These are phyloP conservation scores for Fistulina hepatica DNA, from an alignment of 1,284 basidiomycete genomes.

Conservation along the genomic window DNA sequence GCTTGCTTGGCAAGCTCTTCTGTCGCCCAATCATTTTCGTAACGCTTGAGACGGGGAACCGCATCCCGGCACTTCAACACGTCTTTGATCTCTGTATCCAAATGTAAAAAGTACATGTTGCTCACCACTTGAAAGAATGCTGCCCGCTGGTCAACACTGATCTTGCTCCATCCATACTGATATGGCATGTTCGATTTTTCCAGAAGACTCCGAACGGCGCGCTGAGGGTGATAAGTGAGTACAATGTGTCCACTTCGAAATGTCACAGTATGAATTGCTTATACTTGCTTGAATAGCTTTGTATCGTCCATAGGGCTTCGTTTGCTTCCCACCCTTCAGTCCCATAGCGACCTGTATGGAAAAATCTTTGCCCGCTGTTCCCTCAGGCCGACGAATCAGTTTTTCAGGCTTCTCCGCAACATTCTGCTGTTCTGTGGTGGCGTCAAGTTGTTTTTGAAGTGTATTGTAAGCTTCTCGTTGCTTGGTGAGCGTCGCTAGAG, in stretches of 20 bases:
- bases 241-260: neutral
- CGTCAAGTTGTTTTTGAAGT: too few species aligned
- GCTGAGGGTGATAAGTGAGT: constrained; percentile 5
- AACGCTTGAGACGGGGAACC: constrained; percentile 12
- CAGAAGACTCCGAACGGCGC: constrained; percentile 8
- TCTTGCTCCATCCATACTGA: constrained; percentile 6
- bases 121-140: constrained; percentile 14
- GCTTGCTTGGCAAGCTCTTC: constrained; percentile 14
- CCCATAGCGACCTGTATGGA: constrained; percentile 7
- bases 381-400: neutral
- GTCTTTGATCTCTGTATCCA: neutral
- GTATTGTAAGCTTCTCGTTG: too few species aligned
- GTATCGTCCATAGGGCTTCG: neutral
- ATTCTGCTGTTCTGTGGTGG: too few species aligned
- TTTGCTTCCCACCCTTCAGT: neutral
- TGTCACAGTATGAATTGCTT: neutral
- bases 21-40: constrained; percentile 17
- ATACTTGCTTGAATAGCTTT: neutral
- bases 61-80: constrained; percentile 9
- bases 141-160: constrained; percentile 5
- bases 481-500: too few species aligned
- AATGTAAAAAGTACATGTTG: neutral
- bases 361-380: constrained; percentile 2
- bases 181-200: constrained; percentile 8
- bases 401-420: neutral